Conservation (phyloP, 768 basidiomycete genomes). For the Psilocybe cubensis region DNA sequence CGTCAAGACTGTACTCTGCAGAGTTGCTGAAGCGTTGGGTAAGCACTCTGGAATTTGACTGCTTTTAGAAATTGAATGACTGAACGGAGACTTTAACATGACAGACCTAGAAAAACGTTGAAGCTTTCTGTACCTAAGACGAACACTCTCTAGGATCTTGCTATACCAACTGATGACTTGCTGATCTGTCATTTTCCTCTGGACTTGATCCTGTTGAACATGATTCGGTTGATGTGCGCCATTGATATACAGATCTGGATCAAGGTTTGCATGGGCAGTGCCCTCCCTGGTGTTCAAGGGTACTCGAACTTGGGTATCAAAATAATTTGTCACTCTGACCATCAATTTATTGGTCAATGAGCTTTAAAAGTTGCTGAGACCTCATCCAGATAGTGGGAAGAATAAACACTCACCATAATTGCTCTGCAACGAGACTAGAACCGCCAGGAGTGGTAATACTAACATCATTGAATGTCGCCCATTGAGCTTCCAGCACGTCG, state of each 20-base stretch:
- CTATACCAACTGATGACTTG: slow-evolving; percentile 89
- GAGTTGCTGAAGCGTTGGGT: slow-evolving; percentile 93
- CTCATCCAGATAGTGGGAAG: background rate
- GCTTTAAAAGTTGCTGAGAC: slow-evolving; percentile 42
- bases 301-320: slow-evolving; percentile 90
- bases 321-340: slow-evolving; percentile 91
- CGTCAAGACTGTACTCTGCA: slow-evolving; percentile 85
- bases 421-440: slow-evolving; percentile 90
- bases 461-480: slow-evolving; percentile 93
- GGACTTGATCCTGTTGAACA: slow-evolving; percentile 35
- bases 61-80: slow-evolving; percentile 7
- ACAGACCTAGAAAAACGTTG: slow-evolving; percentile 88
- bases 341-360: slow-evolving; percentile 92
- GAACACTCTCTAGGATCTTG: slow-evolving; percentile 92
- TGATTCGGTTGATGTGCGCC: slow-evolving; percentile 31
- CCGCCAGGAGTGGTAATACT: slow-evolving; percentile 87
- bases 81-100: background rate
- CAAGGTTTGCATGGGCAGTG: slow-evolving; percentile 9
- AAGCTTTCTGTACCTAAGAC: slow-evolving; percentile 89
- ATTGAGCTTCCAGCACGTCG: slow-evolving; percentile 95
- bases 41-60: slow-evolving; percentile 48
- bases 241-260: slow-evolving; percentile 11
- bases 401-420: slow-evolving; percentile 76
- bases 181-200: slow-evolving; percentile 72
- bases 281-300: slow-evolving; percentile 43